Base-by-base conservation (phyloP, 164 flowering plant species). In the Vitis rupestris region DNA sequence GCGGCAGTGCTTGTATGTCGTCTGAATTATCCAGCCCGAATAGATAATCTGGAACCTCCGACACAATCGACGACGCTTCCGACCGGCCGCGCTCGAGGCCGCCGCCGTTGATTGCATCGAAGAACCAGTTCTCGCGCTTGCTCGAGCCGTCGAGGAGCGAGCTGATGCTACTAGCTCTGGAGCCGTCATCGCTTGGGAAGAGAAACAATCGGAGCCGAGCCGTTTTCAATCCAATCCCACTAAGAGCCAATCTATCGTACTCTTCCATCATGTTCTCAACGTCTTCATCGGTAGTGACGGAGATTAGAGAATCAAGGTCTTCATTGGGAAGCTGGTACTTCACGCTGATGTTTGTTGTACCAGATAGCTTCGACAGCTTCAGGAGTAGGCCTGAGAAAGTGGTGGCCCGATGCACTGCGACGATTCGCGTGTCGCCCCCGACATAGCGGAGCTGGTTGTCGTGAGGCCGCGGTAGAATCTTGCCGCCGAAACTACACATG, bases 281-380 rank as follows among this genome's bases (percentile, higher is more conserved):
- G 61, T 95, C 99, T 70, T 95, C 99, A 48, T 95, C 99, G 2
- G 85, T 87, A 10, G 87, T 79, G 44, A 95, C 94, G 10, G 99
- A 86, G 59, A 95, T 93, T 48, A 95, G 75, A 17, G 98, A 85
- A 69, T 95, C 99, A 0, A 95, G 90, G 19, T 95, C 99, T 67
- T 95, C 98, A 63, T 80, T 91, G 0, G 99, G 99, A n/a, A 95
- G 92, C 81, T 95, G 99, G 71, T 95, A 95, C 81, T 95, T 95
- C 19, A 95, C 71, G 65, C 80, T 76, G 37, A 91, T 14, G 37
- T 84, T 79, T 44, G 76, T 37, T 10, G 72, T 65, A 16, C 84
- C 85, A 29, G 86, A 77, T 59, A 89, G 80, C 69, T 86, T 87
- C 17, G 98, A 73, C 9, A 95, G 88, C 67, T 86, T 90, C 55